These are phyloP conservation scores for Phytophthora rubi DNA, from an alignment of 352 stramenopile species.

Conservation along the genomic window DNA sequence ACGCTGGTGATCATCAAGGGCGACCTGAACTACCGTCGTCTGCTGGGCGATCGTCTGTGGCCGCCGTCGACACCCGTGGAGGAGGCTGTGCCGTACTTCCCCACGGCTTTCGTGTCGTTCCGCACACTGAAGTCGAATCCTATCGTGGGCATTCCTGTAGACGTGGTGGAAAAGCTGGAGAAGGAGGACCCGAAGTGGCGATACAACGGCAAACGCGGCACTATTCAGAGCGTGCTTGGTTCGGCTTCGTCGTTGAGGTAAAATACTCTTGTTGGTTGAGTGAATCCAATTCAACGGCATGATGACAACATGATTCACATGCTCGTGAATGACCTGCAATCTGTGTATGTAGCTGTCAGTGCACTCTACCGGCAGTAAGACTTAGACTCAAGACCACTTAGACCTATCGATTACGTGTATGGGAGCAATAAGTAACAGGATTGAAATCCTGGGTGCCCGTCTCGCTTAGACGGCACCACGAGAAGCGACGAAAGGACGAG, in stretches of 20 bases:
- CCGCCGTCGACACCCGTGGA: constrained; percentile 82
- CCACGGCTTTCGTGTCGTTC: constrained; percentile 68
- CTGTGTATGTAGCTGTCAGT: constrained; percentile 31
- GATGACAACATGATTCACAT: not conserved
- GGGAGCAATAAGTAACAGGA: too few relatives aligned
- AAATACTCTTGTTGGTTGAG: not conserved
- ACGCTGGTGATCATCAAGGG: constrained; percentile 97
- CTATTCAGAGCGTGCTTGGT: constrained; percentile 65
- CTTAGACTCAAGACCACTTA: too few relatives aligned
- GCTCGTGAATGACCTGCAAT: constrained; percentile 32
- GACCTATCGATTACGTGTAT: too few relatives aligned
- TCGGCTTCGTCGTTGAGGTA: constrained; percentile 10
- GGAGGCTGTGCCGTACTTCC: constrained; percentile 77
- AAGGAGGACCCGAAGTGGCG: constrained; percentile 64
- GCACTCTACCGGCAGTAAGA: too few relatives aligned
- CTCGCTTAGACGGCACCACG: too few relatives aligned
- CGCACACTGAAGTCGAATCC: constrained; percentile 79
- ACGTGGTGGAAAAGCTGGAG: constrained; percentile 52
- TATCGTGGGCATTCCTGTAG: constrained; percentile 57
- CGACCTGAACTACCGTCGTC: constrained; percentile 97
- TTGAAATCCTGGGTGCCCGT: too few relatives aligned
- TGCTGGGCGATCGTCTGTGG: constrained; percentile 95
- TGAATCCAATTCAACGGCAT: not conserved
- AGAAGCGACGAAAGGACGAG: too few relatives aligned
- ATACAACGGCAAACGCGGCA: constrained; percentile 72